Conservation (phyloP, 2,329 filamentous ascomycete species). For the Cadophora gregata region DNA sequence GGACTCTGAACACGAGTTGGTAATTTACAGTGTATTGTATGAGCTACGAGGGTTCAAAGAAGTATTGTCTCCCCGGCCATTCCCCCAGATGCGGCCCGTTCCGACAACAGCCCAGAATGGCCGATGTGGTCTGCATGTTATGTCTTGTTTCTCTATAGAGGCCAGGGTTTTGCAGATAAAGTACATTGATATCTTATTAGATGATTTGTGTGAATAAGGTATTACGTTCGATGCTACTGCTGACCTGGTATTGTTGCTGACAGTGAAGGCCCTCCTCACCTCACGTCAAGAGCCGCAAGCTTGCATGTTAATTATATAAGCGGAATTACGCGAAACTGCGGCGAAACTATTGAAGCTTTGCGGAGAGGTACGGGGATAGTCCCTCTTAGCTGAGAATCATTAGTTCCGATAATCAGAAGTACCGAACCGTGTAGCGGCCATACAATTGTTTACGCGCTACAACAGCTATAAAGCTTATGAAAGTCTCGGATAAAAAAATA, state of each 20-base stretch:
- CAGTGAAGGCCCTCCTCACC: neutral
- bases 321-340: neutral
- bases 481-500: neutral
- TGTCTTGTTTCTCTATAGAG: neutral
- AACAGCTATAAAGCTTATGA: neutral
- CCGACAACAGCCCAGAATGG: too few relatives aligned
- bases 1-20: too few relatives aligned
- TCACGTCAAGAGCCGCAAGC: neutral
- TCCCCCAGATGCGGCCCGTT: too few relatives aligned
- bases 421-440: neutral
- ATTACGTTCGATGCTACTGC: constrained; percentile 4
- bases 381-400: neutral
- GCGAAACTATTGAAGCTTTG: constrained; percentile 9
- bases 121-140: neutral
- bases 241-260: neutral
- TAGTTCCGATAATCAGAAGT: neutral
- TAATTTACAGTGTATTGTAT: too few relatives aligned
- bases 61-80: too few relatives aligned
- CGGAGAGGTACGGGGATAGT: constrained; percentile 17
- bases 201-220: neutral
- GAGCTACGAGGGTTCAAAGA: too few relatives aligned
- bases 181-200: neutral
- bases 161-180: neutral
- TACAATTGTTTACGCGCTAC: neutral
- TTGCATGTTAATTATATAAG: neutral